Evolutionary conservation across 192 early-diverging fungal species (phyloP).

Genomic region (Coemansia sp.): DNA sequence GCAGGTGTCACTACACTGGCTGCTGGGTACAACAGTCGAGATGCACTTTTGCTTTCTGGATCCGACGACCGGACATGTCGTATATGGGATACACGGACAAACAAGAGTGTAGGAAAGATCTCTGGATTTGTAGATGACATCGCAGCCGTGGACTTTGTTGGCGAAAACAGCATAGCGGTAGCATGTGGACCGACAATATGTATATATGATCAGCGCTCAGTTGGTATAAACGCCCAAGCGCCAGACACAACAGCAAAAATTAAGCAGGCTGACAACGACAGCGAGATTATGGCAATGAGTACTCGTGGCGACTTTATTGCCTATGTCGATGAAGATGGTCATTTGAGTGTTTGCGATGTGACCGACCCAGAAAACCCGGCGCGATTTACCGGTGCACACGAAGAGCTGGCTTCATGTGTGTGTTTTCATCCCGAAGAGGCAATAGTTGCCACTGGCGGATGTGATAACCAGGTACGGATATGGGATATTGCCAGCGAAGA

Average conservation of each 20-base stretch:
- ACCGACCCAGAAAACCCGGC: conserved; percentile 17
- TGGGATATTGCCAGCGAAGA: conserved; percentile 47
- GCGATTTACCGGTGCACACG: conserved; percentile 22
- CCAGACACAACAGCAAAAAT: background rate
- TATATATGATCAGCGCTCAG: conserved; percentile 34
- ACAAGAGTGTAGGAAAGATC: conserved; percentile 14
- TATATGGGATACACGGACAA: conserved; percentile 37
- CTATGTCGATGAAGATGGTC: conserved; percentile 43
- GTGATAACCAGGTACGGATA: conserved; percentile 32
- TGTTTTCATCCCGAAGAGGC: conserved; percentile 30
- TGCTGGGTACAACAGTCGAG: conserved; percentile 16
- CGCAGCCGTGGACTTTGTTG: conserved; percentile 17
- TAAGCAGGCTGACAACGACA: background rate
- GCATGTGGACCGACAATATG: conserved; percentile 14
- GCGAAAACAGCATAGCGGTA: conserved; percentile 20
- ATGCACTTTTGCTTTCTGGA: conserved; percentile 32
- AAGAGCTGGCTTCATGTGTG: conserved; percentile 37
- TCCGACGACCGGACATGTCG: conserved; percentile 40
- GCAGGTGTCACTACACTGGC: conserved; percentile 26
- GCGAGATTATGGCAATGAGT: conserved; percentile 36
- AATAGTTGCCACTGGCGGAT: conserved; percentile 36
- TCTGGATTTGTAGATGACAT: conserved; percentile 21
- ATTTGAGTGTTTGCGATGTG: conserved; percentile 21
- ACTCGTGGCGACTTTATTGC: conserved; percentile 52
- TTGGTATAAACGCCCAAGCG: conserved; percentile 1